Evolutionary conservation across 331 rosid genomes (phyloP).

Genomic region (Malus hybrid): DNA sequence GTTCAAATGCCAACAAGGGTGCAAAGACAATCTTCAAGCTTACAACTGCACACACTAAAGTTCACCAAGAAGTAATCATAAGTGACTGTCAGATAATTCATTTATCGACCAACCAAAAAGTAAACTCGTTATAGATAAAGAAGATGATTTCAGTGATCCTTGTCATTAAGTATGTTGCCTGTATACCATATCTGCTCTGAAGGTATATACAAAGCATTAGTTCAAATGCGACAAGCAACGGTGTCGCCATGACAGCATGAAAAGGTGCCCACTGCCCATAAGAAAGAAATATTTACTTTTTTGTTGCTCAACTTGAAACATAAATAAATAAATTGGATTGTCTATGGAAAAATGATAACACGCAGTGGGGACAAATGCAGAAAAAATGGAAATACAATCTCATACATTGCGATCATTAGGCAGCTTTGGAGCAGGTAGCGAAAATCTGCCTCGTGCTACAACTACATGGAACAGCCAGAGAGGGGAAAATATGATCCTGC

Average conservation of each 20-base stretch:
- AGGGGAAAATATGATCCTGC: constrained; percentile 68
- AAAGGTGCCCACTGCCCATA: constrained; percentile 87
- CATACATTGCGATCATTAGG: constrained; percentile 86
- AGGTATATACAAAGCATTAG: constrained; percentile 80
- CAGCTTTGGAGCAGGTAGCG: constrained; percentile 81
- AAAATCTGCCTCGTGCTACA: constrained; percentile 82
- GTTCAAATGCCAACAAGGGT: constrained; percentile 67
- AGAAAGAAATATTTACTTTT: constrained; percentile 16
- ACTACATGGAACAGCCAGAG: constrained; percentile 76
- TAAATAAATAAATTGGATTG: neutral
- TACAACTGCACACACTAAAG: constrained; percentile 50
- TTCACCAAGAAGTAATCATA: neutral
- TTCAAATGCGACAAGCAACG: constrained; percentile 89
- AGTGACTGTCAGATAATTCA: neutral
- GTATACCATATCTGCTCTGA: constrained; percentile 52
- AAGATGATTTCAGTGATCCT: neutral
- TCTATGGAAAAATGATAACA: neutral
- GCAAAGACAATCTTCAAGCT: constrained; percentile 74
- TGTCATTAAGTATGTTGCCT: constrained; percentile 9
- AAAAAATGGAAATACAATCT: constrained; percentile 4
- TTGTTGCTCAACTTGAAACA: constrained; percentile 7
- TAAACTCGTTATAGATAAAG: neutral
- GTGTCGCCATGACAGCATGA: constrained; percentile 76
- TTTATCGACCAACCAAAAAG: neutral
- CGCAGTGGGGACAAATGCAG: neutral